These are phyloP conservation scores for Chloranthus sessilifolius DNA, from an alignment of 164 flowering plant genomes.

Conservation along the genomic window DNA sequence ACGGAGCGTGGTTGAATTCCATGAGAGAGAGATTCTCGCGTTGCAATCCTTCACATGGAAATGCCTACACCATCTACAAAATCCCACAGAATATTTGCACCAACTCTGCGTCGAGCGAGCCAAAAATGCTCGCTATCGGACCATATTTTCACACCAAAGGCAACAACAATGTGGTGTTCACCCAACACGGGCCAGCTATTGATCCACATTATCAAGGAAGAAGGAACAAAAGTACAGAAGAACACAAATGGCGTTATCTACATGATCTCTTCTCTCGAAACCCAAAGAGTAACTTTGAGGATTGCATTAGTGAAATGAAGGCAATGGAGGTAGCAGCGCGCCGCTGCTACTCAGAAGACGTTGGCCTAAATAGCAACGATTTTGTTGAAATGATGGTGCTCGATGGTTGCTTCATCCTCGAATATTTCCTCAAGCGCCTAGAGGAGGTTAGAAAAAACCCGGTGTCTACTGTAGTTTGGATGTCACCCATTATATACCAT, in stretches of 20 bases:
- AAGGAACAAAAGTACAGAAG: no score
- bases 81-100: no score
- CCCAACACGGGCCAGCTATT: no score
- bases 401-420: conserved; percentile 1
- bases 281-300: neutral
- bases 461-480: neutral
- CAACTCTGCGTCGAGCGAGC: no score
- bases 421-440: neutral
- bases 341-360: neutral
- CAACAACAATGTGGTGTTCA: no score
- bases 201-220: no score
- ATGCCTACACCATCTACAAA: no score
- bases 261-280: conserved; percentile 1
- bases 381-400: conserved; percentile 1
- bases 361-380: neutral
- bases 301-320: neutral
- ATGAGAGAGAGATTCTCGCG: no score
- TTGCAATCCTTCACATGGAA: no score
- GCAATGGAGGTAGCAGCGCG: neutral
- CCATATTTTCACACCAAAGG: no score
- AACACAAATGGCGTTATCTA: neutral
- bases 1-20: no score
- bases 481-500: neutral
- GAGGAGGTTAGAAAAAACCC: neutral
- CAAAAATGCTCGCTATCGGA: no score